These are phyloP conservation scores for Batrachochytrium dendrobatidis DNA, from an alignment of 371 early-diverging fungal species.

Conservation along the genomic window DNA sequence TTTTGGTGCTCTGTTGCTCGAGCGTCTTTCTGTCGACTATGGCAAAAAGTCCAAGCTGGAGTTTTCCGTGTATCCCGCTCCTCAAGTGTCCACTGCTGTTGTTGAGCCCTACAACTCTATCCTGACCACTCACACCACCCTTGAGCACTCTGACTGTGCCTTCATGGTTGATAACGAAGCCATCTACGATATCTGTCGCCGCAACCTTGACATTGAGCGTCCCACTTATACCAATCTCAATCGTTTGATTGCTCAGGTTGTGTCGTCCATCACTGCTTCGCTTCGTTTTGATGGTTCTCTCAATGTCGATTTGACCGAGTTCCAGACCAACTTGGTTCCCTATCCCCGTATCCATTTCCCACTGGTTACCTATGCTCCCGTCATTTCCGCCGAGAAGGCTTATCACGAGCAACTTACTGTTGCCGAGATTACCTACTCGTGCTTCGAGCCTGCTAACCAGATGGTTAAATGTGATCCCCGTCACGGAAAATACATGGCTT, in stretches of 20 bases:
- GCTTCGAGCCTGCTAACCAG: constrained; percentile 93
- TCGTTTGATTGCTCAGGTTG: constrained; percentile 98
- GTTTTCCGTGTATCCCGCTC: constrained; percentile 99
- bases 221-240: constrained; percentile 98
- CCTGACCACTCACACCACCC: constrained; percentile 96
- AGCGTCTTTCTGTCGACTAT: constrained; percentile 94
- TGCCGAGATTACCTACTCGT: constrained; percentile 84
- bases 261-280: constrained; percentile 99
- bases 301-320: constrained; percentile 95
- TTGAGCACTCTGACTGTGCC: constrained; percentile 98
- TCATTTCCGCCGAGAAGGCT: constrained; percentile 84
- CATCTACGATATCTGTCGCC: constrained; percentile 98
- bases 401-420: constrained; percentile 88
- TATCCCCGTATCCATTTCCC: constrained; percentile 97
- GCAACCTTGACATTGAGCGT: constrained; percentile 95
- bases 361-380: constrained; percentile 89
- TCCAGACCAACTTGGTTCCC: constrained; percentile 97
- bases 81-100: constrained; percentile 95
- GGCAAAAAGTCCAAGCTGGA: constrained; percentile 99
- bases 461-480: constrained; percentile 96
- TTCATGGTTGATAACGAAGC: constrained; percentile 99
- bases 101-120: constrained; percentile 98
- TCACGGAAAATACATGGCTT: constrained; percentile 95
- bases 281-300: constrained; percentile 96
- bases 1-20: constrained; percentile 96